Conservation (phyloP, 495 filamentous ascomycete genomes). For the Aspergillus taichungensis region DNA sequence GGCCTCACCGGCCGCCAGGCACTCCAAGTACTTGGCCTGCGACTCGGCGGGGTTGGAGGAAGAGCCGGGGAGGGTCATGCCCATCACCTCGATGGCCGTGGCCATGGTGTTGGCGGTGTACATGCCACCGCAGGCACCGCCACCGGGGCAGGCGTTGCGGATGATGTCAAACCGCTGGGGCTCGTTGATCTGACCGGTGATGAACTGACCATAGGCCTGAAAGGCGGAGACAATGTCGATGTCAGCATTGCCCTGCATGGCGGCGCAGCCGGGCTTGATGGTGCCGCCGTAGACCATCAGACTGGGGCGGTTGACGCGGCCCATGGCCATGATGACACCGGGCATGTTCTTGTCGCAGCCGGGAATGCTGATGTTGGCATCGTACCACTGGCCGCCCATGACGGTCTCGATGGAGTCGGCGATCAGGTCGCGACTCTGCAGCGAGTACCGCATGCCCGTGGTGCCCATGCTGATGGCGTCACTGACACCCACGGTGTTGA, state of each 20-base stretch:
- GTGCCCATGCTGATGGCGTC: conserved; percentile 52
- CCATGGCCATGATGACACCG: conserved; percentile 97
- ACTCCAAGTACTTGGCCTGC: conserved; percentile 76
- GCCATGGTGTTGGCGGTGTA: conserved; percentile 99
- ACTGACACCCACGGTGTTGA: conserved; percentile 96
- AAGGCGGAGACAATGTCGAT: conserved; percentile 97
- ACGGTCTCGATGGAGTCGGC: conserved; percentile 98
- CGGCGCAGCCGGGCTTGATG: conserved; percentile 81
- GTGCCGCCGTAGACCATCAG: conserved; percentile 97
- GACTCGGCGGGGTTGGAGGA: conserved; percentile 89
- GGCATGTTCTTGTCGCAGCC: conserved; percentile 99
- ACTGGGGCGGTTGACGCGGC: conserved; percentile 82
- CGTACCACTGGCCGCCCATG: conserved; percentile 99
- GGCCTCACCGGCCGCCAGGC: conserved; percentile 71
- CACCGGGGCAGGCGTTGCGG: conserved; percentile 84
- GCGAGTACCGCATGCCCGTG: conserved; percentile 79
- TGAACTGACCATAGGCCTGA: conserved; percentile 94
- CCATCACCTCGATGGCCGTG: conserved; percentile 90
- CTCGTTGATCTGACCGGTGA: conserved; percentile 85
- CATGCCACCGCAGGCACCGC: conserved; percentile 96
- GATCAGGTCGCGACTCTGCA: conserved; percentile 92
- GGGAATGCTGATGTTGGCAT: conserved; percentile 96
- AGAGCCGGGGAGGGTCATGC: conserved; percentile 89
- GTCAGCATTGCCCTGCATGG: conserved; percentile 59
- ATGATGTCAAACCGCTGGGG: conserved; percentile 90